phyloP scores from a whole-genome alignment of 2,329 filamentous ascomycete genomes.

The Mycocentrospora acerina region DNA sequence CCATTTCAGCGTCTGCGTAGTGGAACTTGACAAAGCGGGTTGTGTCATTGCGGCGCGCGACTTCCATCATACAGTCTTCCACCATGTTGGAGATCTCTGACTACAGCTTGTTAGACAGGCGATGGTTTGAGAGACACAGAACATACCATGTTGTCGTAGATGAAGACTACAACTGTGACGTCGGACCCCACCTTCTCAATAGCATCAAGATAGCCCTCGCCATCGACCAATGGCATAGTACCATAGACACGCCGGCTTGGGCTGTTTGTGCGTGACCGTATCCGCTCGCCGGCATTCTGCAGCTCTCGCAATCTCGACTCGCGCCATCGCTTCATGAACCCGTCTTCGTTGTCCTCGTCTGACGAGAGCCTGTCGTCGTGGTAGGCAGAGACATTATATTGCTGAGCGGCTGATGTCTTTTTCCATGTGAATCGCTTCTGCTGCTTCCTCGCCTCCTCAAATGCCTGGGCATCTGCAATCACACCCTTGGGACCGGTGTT shows the following conservation, averaged over 20 bases:
- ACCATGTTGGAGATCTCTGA: slow-evolving; percentile 77
- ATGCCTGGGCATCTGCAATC: slow-evolving; percentile 79
- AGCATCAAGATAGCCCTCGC: slow-evolving; percentile 89
- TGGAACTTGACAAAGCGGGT: slow-evolving; percentile 89
- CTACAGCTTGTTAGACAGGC: slow-evolving; percentile 50
- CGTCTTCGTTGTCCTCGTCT: slow-evolving; percentile 70
- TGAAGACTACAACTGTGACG: slow-evolving; percentile 87
- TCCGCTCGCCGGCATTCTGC: slow-evolving; percentile 60
- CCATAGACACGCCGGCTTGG: slow-evolving; percentile 79
- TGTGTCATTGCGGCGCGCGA: slow-evolving; percentile 70
- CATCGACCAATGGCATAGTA: slow-evolving; percentile 79
- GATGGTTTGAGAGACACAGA: neutral
- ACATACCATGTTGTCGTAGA: slow-evolving; percentile 83
- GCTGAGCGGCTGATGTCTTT: slow-evolving; percentile 21
- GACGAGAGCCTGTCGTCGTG: slow-evolving; percentile 47
- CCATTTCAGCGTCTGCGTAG: slow-evolving; percentile 91
- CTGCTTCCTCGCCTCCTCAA: slow-evolving; percentile 61
- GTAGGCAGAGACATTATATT: slow-evolving; percentile 39
- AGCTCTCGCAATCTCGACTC: slow-evolving; percentile 78
- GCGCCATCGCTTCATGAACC: slow-evolving; percentile 83
- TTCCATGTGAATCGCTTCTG: slow-evolving; percentile 38
- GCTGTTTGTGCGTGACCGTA: slow-evolving; percentile 66
- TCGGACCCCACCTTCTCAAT: slow-evolving; percentile 85
- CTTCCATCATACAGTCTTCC: slow-evolving; percentile 72
- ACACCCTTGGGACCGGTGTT: slow-evolving; percentile 85